Conservation (phyloP, 2,329 filamentous ascomycete genomes). For the Cladophialophora yegresii region DNA sequence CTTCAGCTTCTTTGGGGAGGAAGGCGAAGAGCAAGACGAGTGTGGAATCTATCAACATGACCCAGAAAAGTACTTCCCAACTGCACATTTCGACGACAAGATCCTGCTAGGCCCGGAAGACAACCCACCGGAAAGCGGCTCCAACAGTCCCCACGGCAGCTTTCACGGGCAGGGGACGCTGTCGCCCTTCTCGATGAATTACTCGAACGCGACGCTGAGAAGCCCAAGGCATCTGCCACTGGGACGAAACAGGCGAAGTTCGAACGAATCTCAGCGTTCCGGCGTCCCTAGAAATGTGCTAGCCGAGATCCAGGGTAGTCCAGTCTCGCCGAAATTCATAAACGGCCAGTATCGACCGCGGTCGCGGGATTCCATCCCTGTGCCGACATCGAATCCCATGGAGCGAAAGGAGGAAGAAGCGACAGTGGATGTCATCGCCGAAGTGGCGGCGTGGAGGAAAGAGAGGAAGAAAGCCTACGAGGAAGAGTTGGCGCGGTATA, state of each 20-base stretch:
- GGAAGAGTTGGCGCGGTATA: constrained; percentile 32
- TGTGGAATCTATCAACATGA: constrained; percentile 54
- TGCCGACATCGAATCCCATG: constrained; percentile 26
- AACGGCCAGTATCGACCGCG: constrained; percentile 17
- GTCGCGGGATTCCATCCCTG: constrained; percentile 9
- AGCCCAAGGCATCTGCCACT: constrained; percentile 35
- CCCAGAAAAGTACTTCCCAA: constrained; percentile 48
- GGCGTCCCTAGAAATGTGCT: constrained; percentile 3
- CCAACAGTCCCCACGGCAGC: constrained; percentile 28
- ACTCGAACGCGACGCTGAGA: constrained; percentile 19
- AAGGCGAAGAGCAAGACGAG: constrained; percentile 46
- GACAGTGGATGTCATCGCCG: constrained; percentile 53
- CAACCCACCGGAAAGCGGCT: constrained; percentile 30
- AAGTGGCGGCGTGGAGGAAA: constrained; percentile 58
- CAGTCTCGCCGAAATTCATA: constrained; percentile 24
- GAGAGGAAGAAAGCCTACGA: constrained; percentile 55
- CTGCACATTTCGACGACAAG: constrained; percentile 49
- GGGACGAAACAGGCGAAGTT: constrained; percentile 33
- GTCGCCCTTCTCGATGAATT: constrained; percentile 27
- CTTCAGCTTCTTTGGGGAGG: constrained; percentile 63
- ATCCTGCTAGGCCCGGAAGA: constrained; percentile 45
- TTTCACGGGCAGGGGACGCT: constrained; percentile 18
- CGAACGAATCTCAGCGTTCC: constrained; percentile 31
- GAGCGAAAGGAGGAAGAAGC: constrained; percentile 21
- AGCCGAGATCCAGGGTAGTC: constrained; percentile 19